phyloP scores from a whole-genome alignment of 2,329 filamentous ascomycete genomes.

The Colletotrichum sp. region DNA sequence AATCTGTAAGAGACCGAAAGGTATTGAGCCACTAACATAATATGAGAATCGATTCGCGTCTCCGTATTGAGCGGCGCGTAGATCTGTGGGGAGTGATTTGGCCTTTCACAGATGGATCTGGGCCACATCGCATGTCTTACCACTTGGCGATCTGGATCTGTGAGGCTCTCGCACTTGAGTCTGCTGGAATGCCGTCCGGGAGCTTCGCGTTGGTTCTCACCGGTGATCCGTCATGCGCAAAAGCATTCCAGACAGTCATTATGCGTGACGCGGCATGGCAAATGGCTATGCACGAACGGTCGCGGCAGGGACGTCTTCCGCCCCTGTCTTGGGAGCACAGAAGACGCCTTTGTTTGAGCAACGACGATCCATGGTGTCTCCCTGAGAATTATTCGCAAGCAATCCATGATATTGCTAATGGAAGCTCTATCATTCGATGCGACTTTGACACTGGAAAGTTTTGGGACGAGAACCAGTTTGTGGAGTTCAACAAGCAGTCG shows the following conservation, averaged over 20 bases:
- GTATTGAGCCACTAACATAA: background rate
- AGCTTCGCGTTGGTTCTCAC: background rate
- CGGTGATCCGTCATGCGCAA: background rate
- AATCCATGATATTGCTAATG: background rate
- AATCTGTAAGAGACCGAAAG: background rate
- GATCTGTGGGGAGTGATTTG: no score
- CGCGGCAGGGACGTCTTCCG: background rate
- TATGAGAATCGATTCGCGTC: background rate
- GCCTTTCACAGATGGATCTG: no score
- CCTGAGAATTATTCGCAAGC: background rate
- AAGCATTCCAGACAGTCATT: background rate
- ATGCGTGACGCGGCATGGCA: background rate
- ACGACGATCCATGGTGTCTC: background rate
- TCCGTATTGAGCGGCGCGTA: no score
- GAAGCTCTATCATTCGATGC: background rate
- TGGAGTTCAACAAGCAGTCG: background rate
- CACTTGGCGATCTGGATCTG: background rate
- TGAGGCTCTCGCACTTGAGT: background rate
- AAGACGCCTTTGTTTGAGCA: background rate
- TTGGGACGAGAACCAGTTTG: background rate
- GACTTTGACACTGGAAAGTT: background rate
- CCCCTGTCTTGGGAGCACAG: no score
- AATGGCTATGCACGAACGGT: background rate
- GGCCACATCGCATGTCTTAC: background rate
- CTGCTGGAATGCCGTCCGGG: background rate